These are phyloP conservation scores for Centella asiatica DNA, from an alignment of 129 eudicot species.

Conservation along the genomic window DNA sequence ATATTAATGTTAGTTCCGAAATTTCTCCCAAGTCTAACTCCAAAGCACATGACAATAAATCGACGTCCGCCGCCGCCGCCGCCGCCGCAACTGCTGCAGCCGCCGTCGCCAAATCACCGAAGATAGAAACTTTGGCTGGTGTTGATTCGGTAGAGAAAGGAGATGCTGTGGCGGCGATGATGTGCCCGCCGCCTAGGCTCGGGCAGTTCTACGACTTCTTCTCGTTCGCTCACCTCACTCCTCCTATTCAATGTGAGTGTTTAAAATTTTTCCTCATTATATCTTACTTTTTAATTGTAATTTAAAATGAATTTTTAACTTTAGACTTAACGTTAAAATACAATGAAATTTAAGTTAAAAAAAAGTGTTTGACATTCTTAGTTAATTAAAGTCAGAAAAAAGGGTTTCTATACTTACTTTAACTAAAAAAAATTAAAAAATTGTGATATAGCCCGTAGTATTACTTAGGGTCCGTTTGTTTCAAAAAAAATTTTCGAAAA, in stretches of 20 bases:
- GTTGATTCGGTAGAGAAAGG: slow-evolving; percentile 47
- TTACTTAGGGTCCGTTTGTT: too few species aligned
- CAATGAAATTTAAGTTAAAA: too few species aligned
- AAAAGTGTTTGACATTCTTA: too few species aligned
- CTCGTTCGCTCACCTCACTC: slow-evolving; percentile 83
- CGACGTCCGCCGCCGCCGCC: slow-evolving; percentile 12
- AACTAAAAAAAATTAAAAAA: too few species aligned
- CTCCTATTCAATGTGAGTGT: slow-evolving; percentile 83
- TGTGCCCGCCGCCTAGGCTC: slow-evolving; percentile 87
- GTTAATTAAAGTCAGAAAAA: too few species aligned
- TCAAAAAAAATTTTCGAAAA: too few species aligned
- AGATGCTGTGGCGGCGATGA: slow-evolving; percentile 44
- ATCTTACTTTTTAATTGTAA: background rate
- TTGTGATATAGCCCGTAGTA: too few species aligned
- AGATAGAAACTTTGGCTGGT: slow-evolving; percentile 25
- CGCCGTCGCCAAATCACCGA: slow-evolving; percentile 28
- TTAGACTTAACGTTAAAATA: too few species aligned
- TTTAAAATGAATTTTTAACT: too few species aligned
- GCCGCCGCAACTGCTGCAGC: slow-evolving; percentile 8
- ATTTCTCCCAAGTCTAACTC: slow-evolving; percentile 10
- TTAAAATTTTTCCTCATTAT: background rate
- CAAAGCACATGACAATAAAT: slow-evolving; percentile 16
- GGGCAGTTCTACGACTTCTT: slow-evolving; percentile 96
- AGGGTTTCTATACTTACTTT: too few species aligned
- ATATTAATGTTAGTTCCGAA: slow-evolving; percentile 19